Percentiles rank a stretch among this genome's conserved stretches.
Evolutionary conservation across 1,284 basidiomycete genomes (phyloP).

Genomic region (Quambalaria eucalypti): DNA sequence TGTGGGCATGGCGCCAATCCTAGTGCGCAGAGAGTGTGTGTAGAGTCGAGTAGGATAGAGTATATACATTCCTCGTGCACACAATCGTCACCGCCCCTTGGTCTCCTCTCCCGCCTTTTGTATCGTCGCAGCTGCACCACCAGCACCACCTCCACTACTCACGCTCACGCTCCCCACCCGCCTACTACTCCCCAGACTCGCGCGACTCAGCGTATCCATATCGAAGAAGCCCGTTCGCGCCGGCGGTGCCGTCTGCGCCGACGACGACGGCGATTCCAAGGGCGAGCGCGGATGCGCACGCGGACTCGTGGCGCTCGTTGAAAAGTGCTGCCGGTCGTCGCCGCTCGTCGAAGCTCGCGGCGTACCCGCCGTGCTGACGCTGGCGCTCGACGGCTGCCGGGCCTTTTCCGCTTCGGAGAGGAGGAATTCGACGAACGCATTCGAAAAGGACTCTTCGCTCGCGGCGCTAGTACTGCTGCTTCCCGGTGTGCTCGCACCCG

Average conservation of each 20-base stretch:
- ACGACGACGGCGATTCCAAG: neutral
- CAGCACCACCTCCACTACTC: no score
- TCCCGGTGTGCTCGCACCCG: no score
- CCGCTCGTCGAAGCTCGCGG: neutral
- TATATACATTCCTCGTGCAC: no score
- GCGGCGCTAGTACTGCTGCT: no score
- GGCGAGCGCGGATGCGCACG: neutral
- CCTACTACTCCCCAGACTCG: neutral
- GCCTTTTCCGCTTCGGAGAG: slow-evolving; percentile 33
- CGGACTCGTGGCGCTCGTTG: neutral
- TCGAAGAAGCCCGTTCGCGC: neutral
- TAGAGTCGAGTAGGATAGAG: no score
- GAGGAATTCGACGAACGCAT: slow-evolving; percentile 44
- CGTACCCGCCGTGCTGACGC: neutral
- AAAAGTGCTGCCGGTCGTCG: slow-evolving; percentile 5
- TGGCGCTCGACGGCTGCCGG: slow-evolving; percentile 1
- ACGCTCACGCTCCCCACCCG: neutral
- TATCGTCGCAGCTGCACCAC: no score
- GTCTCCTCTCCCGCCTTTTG: no score
- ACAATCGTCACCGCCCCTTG: no score
- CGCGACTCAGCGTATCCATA: neutral
- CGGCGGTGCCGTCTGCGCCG: neutral
- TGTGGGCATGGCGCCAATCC: no score
- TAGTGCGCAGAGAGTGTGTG: no score
- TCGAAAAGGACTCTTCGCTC: slow-evolving; percentile 32